Evolutionary conservation across 805 yeast species (phyloP), one percentile per base, ranked within the genome.

Genomic region (Saccharomycodes ludwigii): DNA sequence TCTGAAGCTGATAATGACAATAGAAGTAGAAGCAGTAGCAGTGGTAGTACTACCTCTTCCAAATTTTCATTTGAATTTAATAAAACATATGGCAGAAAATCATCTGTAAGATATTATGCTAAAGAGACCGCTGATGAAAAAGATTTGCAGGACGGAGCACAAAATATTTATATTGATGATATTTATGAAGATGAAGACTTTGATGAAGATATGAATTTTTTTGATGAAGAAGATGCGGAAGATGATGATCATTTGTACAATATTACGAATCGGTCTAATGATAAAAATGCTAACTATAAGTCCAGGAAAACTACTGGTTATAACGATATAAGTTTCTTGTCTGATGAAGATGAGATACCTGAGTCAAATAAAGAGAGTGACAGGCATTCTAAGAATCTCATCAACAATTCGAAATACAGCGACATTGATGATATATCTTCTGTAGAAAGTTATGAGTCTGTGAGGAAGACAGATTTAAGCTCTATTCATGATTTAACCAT

Each of bases 1-100:
- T 5, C 4, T 4, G 24, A 6, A n/a, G 12, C 11, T n/a, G 24
- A 21, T 4, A 21, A 6, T 6, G 12, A 13, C 7, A 5, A 5
- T 21, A 4, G 24, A 21, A 21, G 6, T n/a, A n/a, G 13, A 21
- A 21, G 24, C 26, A 24, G 15, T n/a, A 12, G 10, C 12, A n/a
- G 9, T 13, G 26, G 14, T 11, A 13, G 17, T 12, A 13, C 26
- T 5, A 17, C 11, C 14, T 31, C 43, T 6, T 52, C 58, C 2
- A 39, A 38, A 32, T 72, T 71, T 39, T 71, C 77, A 1, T 72
- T 72, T 41, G 72, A 68, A 30, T 56, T 58, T 25, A 62, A 60
- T 16, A 53, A 50, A 2, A 41, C 52, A 6, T 60, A 66, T n/a
- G 72, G 71, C 3, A 55, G 77, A 37, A 68, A 70, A 33, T 55